Evolutionary conservation across 345 rosid genomes (phyloP).

Genomic region (Hevea brasiliensis): DNA sequence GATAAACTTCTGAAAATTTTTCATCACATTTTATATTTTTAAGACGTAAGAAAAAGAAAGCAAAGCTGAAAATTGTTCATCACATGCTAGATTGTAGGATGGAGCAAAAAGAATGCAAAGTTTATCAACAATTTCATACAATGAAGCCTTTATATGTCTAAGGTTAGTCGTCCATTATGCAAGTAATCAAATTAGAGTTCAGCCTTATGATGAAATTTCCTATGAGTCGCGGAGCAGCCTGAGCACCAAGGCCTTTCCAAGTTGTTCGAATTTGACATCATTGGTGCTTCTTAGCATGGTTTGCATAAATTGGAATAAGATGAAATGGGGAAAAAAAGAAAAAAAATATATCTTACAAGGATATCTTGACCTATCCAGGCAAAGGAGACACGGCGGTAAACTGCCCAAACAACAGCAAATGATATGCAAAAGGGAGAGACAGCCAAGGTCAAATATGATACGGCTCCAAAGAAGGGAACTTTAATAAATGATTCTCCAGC

Average conservation of each 20-base stretch:
- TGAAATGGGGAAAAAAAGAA: neutral
- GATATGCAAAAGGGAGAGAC: conserved; percentile 90
- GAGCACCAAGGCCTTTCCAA: neutral
- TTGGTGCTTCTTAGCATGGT: neutral
- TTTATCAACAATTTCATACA: neutral
- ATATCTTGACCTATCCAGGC: conserved; percentile 99
- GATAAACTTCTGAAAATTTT: neutral
- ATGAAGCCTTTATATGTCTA: neutral
- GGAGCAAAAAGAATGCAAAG: neutral
- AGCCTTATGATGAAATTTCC: neutral
- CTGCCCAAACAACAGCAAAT: conserved; percentile 91
- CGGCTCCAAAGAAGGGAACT: conserved; percentile 81
- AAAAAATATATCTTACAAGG: conserved; percentile 62
- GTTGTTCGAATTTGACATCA: neutral
- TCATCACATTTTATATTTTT: neutral
- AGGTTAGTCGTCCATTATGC: neutral
- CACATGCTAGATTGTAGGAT: neutral
- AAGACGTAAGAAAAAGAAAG: neutral
- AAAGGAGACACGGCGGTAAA: conserved; percentile 54
- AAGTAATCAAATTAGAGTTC: neutral
- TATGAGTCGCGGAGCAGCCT: neutral
- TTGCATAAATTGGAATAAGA: neutral
- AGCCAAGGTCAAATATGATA: conserved; percentile 81
- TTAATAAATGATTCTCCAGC: conserved; percentile 74
- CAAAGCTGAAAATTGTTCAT: neutral